Evolutionary conservation across 1,139 yeast genomes (phyloP), one percentile per base, ranked within the genome.

Genomic region (Blastobotrys persicus): DNA sequence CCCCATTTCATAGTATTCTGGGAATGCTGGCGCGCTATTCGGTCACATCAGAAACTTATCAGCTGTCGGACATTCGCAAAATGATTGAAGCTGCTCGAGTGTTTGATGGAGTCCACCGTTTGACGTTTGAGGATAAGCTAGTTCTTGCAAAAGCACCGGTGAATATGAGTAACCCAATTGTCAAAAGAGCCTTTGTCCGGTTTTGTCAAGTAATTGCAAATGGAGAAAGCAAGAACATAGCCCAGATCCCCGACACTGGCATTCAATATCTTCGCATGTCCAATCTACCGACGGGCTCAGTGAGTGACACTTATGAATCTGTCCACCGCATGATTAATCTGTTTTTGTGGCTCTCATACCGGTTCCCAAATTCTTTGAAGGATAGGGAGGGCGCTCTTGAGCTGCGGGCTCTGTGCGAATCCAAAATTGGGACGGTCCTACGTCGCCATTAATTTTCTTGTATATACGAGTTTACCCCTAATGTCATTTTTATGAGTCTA

Each of bases 271-370:
- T 63, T 13, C 53, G 51, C 12, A 45, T 48, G 46, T 32, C 47
- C 6, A 48, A 51, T 18, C 41, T 47, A 17, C 48, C 50, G 28
- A 41, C 32, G 19, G 42, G 31, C 1, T 31, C 43, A 13, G 33
- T 31, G 2, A 18, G 56, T 16, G 60, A 57, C 44, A 42, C 51
- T 2, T 73, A 88, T 45, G 98, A 91, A 63, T 77, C 76, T 17
- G 70, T 85, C 55, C 96, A 92, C 69, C 79, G 81, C 56, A 70
- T 80, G 44, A 75, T 88, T 19, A 76, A 84, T 56, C 70, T 88
- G 12, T 91, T 80, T 63, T 71, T 88, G 65, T 92, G 98, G 98
- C 73, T 92, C 55, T 77, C 88, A 53, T 92, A 88, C 63, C 60
- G 97, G 61, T 91, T 86, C 73, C 96, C 97, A 0, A 80, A 84